Evolutionary conservation across 768 basidiomycete genomes (phyloP).

Genomic region (Mycena albidolilacea): DNA sequence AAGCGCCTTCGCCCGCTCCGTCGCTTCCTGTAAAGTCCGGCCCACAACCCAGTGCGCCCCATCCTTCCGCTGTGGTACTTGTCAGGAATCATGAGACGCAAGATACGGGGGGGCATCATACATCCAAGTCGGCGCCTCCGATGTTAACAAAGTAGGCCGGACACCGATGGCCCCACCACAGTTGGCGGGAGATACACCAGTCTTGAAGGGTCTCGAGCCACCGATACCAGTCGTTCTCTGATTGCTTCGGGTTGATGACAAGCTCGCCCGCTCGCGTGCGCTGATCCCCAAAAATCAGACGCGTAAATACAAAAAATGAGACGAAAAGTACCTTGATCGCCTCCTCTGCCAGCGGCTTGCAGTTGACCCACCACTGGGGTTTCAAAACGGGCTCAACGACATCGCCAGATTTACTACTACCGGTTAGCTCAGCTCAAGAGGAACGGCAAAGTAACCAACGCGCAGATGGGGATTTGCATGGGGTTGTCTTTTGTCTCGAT

Average conservation of each 20-base stretch:
- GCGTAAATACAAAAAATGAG: not conserved
- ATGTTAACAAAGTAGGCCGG: constrained; percentile 95
- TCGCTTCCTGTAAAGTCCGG: constrained; percentile 82
- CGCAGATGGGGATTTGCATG: constrained; percentile 97
- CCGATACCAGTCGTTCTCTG: constrained; percentile 95
- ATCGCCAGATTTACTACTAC: constrained; percentile 91
- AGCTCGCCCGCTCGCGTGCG: constrained; percentile 93
- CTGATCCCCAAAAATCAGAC: constrained; percentile 56
- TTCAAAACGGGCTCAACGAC: constrained; percentile 95
- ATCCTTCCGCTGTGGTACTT: constrained; percentile 65
- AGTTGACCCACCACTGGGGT: constrained; percentile 99
- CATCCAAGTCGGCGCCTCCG: constrained; percentile 81
- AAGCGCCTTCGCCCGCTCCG: constrained; percentile 76
- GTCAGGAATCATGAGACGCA: not conserved
- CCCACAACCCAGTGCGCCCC: constrained; percentile 95
- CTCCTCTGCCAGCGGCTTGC: constrained; percentile 91
- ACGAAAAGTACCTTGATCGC: constrained; percentile 78
- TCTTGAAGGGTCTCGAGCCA: constrained; percentile 97
- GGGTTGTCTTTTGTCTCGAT: constrained; percentile 96
- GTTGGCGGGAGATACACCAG: constrained; percentile 98
- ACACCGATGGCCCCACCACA: constrained; percentile 99
- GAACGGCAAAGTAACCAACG: constrained; percentile 56
- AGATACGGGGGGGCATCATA: constrained; percentile 47
- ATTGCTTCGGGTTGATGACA: constrained; percentile 83
- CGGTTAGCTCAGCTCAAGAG: constrained; percentile 16